These are phyloP conservation scores for Cryphonectria parasitica DNA, from an alignment of 2,329 filamentous ascomycete genomes.

Conservation along the genomic window DNA sequence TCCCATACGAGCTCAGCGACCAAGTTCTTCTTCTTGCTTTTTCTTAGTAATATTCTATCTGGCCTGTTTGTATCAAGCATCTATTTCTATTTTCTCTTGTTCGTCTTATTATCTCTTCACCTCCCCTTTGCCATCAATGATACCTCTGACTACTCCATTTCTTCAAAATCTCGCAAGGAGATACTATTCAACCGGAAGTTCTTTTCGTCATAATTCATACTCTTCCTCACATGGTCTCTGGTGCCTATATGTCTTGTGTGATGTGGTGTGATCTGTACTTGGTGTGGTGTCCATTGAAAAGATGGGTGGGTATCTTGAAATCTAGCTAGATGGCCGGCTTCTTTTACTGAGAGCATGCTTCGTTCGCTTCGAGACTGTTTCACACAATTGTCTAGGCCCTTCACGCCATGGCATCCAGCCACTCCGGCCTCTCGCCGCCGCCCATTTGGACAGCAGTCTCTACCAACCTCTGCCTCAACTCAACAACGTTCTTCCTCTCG, in stretches of 20 bases:
- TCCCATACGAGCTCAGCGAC: constrained; percentile 3
- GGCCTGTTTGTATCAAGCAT: background rate
- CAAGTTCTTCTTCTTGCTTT: background rate
- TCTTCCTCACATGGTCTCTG: background rate
- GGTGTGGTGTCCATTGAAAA: background rate
- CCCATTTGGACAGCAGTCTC: constrained; percentile 21
- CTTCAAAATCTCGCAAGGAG: constrained; percentile 9
- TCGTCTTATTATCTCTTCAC: background rate
- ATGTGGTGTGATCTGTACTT: background rate
- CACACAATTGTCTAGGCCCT: too few species aligned
- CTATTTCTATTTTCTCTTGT: background rate
- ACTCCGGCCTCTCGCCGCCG: constrained; percentile 16
- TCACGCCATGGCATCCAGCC: constrained; percentile 20
- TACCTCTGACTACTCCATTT: constrained; percentile 26
- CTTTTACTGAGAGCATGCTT: background rate
- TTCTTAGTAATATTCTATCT: background rate
- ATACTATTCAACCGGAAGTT: background rate
- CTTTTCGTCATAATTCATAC: background rate
- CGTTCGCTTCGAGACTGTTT: background rate
- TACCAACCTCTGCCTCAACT: constrained; percentile 20
- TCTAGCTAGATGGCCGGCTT: background rate
- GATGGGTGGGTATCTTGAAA: background rate
- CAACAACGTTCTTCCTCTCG: background rate
- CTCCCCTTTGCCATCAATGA: constrained; percentile 15
- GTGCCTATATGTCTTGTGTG: background rate